A percentile compares a stretch with the other conserved stretches of the same genome.
Conservation (phyloP, 345 rosid species). For the Litchi chinensis region DNA sequence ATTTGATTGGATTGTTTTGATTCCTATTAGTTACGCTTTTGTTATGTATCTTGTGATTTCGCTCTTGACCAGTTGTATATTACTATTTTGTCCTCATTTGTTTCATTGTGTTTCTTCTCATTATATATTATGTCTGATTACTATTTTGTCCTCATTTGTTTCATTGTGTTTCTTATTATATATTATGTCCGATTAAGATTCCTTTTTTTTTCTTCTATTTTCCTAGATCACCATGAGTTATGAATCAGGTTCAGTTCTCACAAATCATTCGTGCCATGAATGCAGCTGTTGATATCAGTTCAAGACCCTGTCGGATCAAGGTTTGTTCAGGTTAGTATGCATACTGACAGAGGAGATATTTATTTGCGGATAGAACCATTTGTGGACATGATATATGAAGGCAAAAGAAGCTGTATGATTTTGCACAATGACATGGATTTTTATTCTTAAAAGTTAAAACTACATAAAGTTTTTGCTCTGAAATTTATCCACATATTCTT, state of each 20-base stretch:
- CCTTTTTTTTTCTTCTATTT: background rate
- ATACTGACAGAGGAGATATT: background rate
- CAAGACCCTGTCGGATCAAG: background rate
- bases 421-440: background rate
- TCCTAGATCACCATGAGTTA: background rate
- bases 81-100: background rate
- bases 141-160: background rate
- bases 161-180: background rate
- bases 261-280: background rate
- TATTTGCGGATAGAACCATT: background rate
- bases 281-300: background rate
- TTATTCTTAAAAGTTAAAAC: background rate
- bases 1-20: background rate
- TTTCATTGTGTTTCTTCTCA: background rate
- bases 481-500: background rate
- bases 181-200: background rate
- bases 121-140: background rate
- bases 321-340: background rate
- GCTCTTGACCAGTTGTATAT: background rate
- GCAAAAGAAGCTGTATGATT: background rate
- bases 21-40: background rate
- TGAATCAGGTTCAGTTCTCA: constrained; percentile 4
- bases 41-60: background rate
- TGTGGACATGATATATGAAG: background rate
- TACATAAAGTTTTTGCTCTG: background rate